Evolutionary conservation across 345 rosid genomes (phyloP).

Genomic region (Syzygium grande): DNA sequence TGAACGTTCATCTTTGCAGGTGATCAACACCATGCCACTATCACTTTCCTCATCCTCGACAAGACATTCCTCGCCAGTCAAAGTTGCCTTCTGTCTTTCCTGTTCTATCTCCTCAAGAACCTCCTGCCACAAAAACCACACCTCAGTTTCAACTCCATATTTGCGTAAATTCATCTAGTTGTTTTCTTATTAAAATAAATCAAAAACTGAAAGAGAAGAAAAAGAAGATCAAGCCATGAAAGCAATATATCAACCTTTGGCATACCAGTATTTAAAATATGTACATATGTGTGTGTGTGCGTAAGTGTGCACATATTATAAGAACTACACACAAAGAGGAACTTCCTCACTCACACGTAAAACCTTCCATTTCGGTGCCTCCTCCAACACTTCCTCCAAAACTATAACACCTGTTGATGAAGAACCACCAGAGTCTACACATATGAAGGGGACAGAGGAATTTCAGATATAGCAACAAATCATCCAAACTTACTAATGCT

Average conservation of each 20-base stretch:
- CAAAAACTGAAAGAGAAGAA: background rate
- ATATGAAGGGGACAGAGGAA: background rate
- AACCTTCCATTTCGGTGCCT: constrained; percentile 97
- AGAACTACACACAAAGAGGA: constrained; percentile 24
- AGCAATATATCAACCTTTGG: background rate
- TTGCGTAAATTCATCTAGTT: background rate
- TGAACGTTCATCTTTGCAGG: constrained; percentile 88
- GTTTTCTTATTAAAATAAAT: background rate
- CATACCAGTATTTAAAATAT: background rate
- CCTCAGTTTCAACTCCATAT: background rate
- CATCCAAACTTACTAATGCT: background rate
- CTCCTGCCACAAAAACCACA: constrained; percentile 37
- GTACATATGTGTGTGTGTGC: background rate
- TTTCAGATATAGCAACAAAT: background rate
- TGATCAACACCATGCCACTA: constrained; percentile 70
- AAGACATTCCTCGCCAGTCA: constrained; percentile 20
- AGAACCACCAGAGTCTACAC: constrained; percentile 33
- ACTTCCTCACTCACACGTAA: constrained; percentile 97
- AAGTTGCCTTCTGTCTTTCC: constrained; percentile 52
- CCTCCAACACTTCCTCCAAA: constrained; percentile 73
- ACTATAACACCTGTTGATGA: constrained; percentile 28
- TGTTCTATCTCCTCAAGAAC: constrained; percentile 80
- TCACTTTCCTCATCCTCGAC: constrained; percentile 34
- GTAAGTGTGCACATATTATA: background rate
- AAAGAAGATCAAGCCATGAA: background rate